These are phyloP conservation scores for Ganoderma meredithae DNA, from an alignment of 1,284 basidiomycete genomes.

Conservation along the genomic window DNA sequence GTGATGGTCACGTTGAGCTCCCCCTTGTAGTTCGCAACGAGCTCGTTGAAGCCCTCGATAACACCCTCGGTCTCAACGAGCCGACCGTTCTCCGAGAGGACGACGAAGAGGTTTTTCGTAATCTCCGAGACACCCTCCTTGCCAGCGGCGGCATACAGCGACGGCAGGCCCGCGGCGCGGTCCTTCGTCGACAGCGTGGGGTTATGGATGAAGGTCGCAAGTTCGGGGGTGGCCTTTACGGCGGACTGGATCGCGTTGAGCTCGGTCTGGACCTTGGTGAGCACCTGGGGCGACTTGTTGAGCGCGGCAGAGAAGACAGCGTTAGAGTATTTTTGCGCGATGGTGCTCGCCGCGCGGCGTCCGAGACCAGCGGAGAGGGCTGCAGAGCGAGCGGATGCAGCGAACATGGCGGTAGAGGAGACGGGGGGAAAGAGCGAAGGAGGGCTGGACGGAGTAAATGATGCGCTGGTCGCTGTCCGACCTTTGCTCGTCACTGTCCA, in stretches of 20 bases:
- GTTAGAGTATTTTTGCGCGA: conserved; percentile 93
- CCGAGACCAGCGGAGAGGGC: conserved; percentile 55
- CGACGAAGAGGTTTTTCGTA: conserved; percentile 91
- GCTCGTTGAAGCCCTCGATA: conserved; percentile 91
- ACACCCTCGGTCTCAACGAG: conserved; percentile 86
- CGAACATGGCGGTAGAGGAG: conserved; percentile 43
- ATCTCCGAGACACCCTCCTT: conserved; percentile 83
- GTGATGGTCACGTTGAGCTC: conserved; percentile 95
- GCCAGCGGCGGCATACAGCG: conserved; percentile 70
- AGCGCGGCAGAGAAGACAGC: conserved; percentile 94
- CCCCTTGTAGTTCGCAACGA: conserved; percentile 91
- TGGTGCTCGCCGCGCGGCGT: conserved; percentile 74
- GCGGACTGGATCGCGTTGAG: conserved; percentile 74
- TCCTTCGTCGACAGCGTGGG: conserved; percentile 89
- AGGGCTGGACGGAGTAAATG: conserved; percentile 16
- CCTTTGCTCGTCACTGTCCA: conserved; percentile 30
- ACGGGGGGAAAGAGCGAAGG: conserved; percentile 9
- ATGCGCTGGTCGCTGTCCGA: conserved; percentile 25
- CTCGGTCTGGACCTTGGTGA: conserved; percentile 87
- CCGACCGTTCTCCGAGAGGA: conserved; percentile 95
- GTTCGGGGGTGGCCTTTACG: conserved; percentile 70
- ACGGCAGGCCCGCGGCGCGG: conserved; percentile 72
- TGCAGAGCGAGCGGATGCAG: conserved; percentile 54
- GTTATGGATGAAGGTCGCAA: conserved; percentile 81
- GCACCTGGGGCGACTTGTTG: conserved; percentile 79